Base-by-base conservation (phyloP, 2,329 filamentous ascomycete species). In the Colletotrichum simmondsii region DNA sequence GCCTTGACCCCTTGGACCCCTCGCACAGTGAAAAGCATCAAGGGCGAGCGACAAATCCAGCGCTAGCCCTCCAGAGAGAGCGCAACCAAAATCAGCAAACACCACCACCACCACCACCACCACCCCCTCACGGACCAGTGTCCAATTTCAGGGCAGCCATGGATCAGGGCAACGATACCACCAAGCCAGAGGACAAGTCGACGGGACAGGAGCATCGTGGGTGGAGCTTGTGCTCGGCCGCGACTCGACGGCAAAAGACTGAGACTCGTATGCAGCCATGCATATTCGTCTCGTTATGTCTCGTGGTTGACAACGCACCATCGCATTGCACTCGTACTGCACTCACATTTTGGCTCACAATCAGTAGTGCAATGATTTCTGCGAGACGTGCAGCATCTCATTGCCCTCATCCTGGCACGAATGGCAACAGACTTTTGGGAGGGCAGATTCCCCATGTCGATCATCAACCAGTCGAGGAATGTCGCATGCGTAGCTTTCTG, bases 251-350 rank as follows among this genome's bases (percentile, higher is more conserved):
- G 49, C 46, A 65, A 30, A 65, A 54, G 32, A 61, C 42, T 32
- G 52, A 65, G 46, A 65, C 54, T 37, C n/a, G 35, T 49, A 65
- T 42, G 60, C 56, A 65, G 60, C 53, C 49, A 56, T 69, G 59
- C 42, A 63, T n/a, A 14, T 58, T 35, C 69, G 58, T 69, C 59
- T 64, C 59, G 60, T 70, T 54, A 59, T 28, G 54, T 72, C 59
- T 53, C 53, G 35, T 70, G 70, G 60, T 70, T 61, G 66, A 70
- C 70, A 72, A 70, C 70, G 66, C 70, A 72, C 66, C 60, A 52
- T 54, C 69, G 56, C 65, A 42, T 42, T 42, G 16, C 37, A 42
- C 37, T 35, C 11, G 14, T 16, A 68, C 59, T 49, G 42, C 42
- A 53, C 35, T 30, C 26, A 22, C 28, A 67, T 57, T 16, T 26